Conservation (phyloP, 129 eudicot genomes). For the Ambrosia trifida region DNA sequence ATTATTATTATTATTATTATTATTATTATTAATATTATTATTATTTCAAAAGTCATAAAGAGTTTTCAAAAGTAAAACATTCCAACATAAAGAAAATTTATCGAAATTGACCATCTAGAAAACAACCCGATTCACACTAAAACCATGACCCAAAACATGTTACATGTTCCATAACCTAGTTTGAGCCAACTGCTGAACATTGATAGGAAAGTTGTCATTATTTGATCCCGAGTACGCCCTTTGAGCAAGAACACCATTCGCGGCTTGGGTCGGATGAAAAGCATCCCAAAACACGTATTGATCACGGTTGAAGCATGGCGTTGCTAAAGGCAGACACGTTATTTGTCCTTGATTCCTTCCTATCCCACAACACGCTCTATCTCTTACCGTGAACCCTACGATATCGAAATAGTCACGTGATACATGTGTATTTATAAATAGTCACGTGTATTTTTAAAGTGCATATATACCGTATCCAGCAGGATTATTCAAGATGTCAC, state of each 20-base stretch:
- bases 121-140: conserved; percentile 4
- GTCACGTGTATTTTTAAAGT: background rate
- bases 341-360: conserved; percentile 78
- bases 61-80: background rate
- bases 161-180: conserved; percentile 33
- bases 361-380: conserved; percentile 74
- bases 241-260: conserved; percentile 67
- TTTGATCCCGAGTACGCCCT: conserved; percentile 74
- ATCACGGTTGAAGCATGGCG: conserved; percentile 66
- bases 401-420: background rate
- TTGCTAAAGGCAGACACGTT: conserved; percentile 57
- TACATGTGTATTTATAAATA: background rate
- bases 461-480: conserved; percentile 49
- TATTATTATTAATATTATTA: too few species aligned
- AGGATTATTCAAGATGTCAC: conserved; percentile 82
- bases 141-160: background rate
- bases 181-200: conserved; percentile 72
- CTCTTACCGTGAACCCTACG: conserved; percentile 67
- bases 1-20: too few species aligned
- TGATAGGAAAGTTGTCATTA: conserved; percentile 59
- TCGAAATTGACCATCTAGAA: background rate
- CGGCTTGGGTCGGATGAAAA: conserved; percentile 84
- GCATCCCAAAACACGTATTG: conserved; percentile 95
- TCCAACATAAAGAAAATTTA: background rate
- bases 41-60: background rate